These are phyloP conservation scores for Cystobasidiaceae sp. DNA, from an alignment of 1,284 basidiomycete species.

Conservation along the genomic window DNA sequence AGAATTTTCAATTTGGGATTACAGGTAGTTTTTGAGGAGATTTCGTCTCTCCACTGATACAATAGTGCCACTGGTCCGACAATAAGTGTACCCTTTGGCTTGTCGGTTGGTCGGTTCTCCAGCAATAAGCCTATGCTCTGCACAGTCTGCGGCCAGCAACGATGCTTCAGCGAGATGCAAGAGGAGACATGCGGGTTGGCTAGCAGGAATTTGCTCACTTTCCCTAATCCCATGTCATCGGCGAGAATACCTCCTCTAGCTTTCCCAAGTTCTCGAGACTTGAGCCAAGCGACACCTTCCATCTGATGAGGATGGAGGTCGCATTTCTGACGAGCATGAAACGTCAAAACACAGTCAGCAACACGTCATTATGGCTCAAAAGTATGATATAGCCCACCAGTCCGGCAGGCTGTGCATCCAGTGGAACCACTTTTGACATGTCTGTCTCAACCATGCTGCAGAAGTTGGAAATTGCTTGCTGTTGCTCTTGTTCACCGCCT, in stretches of 20 bases:
- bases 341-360: neutral
- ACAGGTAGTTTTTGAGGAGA: conserved; percentile 63
- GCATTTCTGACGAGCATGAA: conserved; percentile 26
- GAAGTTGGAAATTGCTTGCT: neutral
- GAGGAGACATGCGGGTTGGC: neutral
- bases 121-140: conserved; percentile 38
- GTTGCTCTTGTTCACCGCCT: neutral
- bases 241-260: conserved; percentile 41
- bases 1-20: conserved; percentile 61
- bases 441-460: conserved; percentile 24
- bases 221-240: conserved; percentile 44
- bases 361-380: neutral
- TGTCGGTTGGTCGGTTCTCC: conserved; percentile 31
- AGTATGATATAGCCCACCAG: neutral
- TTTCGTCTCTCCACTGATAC: conserved; percentile 85
- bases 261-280: conserved; percentile 34
- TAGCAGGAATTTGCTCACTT: conserved; percentile 30
- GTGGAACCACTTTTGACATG: conserved; percentile 30
- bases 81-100: conserved; percentile 29
- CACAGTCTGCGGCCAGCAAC: neutral
- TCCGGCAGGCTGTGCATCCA: neutral
- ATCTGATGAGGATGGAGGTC: conserved; percentile 39
- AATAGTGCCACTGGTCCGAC: conserved; percentile 61
- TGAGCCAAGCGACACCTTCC: conserved; percentile 40
- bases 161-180: neutral